Evolutionary conservation across 441 rosid species (phyloP).

Genomic region (Erodium trifolium): DNA sequence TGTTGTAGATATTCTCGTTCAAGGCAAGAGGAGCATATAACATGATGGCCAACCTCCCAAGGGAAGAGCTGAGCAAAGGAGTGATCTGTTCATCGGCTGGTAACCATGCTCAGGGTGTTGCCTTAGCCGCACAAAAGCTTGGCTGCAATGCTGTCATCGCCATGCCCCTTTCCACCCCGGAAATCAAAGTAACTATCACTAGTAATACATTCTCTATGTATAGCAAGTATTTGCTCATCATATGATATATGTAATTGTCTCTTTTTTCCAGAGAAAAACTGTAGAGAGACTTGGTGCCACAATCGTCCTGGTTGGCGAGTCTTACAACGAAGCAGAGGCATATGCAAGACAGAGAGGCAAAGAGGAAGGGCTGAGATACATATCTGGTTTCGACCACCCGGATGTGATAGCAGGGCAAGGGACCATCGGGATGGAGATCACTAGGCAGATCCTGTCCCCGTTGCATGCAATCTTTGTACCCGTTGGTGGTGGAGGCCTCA

Average conservation of each 20-base stretch:
- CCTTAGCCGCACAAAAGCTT: slow-evolving; percentile 1
- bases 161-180: slow-evolving; percentile 8
- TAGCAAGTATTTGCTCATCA: no score
- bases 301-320: slow-evolving; percentile 5
- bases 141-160: slow-evolving; percentile 1
- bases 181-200: slow-evolving; percentile 8
- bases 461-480: slow-evolving; percentile 9
- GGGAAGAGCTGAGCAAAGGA: slow-evolving; percentile 2
- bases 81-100: slow-evolving; percentile 9
- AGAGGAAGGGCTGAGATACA: slow-evolving; percentile 4
- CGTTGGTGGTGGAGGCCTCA: slow-evolving; percentile 8
- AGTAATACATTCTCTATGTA: no score
- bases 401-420: slow-evolving; percentile 9
- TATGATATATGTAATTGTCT: no score
- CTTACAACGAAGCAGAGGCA: slow-evolving; percentile 1
- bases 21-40: slow-evolving; percentile 3
- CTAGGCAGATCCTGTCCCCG: background rate
- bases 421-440: slow-evolving; percentile 4
- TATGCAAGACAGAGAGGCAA: slow-evolving; percentile 6
- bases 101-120: slow-evolving; percentile 7
- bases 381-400: slow-evolving; percentile 7
- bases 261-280: background rate
- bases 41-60: slow-evolving; percentile 6
- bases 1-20: slow-evolving; percentile 3
- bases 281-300: slow-evolving; percentile 5